Evolutionary conservation across 1,139 yeast genomes (phyloP).

Genomic region (Geotrichum candidum): DNA sequence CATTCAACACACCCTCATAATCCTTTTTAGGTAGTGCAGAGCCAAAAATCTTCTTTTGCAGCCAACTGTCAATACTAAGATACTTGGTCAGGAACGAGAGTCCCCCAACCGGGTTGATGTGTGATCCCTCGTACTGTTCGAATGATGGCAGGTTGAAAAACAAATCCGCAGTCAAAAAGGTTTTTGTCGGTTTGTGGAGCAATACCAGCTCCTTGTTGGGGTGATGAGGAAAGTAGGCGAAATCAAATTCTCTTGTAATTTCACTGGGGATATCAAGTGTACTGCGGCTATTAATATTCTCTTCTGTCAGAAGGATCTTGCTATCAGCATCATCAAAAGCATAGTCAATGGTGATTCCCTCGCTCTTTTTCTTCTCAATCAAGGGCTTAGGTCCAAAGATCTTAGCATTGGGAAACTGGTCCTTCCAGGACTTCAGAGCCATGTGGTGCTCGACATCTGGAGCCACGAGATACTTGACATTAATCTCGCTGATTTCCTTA

Average conservation of each 20-base stretch:
- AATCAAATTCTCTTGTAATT: conserved; percentile 42
- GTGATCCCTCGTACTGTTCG: conserved; percentile 42
- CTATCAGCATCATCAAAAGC: conserved; percentile 25
- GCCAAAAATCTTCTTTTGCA: conserved; percentile 34
- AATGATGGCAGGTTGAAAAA: conserved; percentile 45
- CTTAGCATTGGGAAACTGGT: conserved; percentile 43
- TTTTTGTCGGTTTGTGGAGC: conserved; percentile 43
- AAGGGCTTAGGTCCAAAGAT: conserved; percentile 45
- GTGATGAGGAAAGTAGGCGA: conserved; percentile 51
- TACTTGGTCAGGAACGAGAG: conserved; percentile 37
- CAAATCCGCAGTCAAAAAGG: conserved; percentile 53
- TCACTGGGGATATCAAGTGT: conserved; percentile 25
- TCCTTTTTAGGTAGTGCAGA: conserved; percentile 28
- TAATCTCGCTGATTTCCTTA: conserved; percentile 34
- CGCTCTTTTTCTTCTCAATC: conserved; percentile 33
- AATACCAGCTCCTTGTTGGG: conserved; percentile 51
- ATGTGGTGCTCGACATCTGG: conserved; percentile 34
- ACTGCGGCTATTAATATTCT: conserved; percentile 20
- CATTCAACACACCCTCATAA: conserved; percentile 28
- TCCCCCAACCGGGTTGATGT: conserved; percentile 41
- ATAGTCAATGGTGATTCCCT: conserved; percentile 38
- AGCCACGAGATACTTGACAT: conserved; percentile 32
- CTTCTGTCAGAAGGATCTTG: conserved; percentile 15
- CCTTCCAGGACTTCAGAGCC: conserved; percentile 44
- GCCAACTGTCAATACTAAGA: conserved; percentile 35